Evolutionary conservation across 768 basidiomycete species (phyloP), one percentile per base, ranked within the genome.

Genomic region (Ramaria rubella): DNA sequence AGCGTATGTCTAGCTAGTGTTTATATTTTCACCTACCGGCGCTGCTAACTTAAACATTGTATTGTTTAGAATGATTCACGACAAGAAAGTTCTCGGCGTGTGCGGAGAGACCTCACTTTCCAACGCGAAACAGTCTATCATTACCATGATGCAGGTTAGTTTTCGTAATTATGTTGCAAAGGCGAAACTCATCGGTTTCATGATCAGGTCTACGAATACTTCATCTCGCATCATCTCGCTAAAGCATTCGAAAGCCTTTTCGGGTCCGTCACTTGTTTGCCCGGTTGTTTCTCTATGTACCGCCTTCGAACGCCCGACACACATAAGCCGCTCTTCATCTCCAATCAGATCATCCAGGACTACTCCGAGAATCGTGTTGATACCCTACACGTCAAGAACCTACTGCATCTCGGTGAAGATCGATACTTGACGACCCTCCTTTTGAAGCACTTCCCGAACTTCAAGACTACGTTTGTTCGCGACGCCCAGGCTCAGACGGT

Each of bases 281-380:
- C 96, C 21, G 95, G 96, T 75, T 98, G 95, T 80, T 99, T 98
- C 78, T 94, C 94, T 0, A 85, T 99, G 60, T 98, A 94, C 75
- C 90, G 94, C 49, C 78, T 99, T 24, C 85, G 94, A 38, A 94
- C 94, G 0, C 83, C 94, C 33, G 95, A 99, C 71, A 93, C 88
- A 27, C 90, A 94, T 73, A 94, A 96, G 70, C 96, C 96, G 0
- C 75, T 99, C 19, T 79, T 99, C 66, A 86, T 98, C 65, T 86
- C 92, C 30, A 94, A 94, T 65, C 83, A 87, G 61, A 80, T 99
- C 66, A 83, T 97, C 59, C 77, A 85, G 46, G 94, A 95, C 68
- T 98, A 98, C 68, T 89, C 91, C 6, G 94, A 96, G 69, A 95
- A 94, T 61, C 87, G 92, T 17, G 93, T 97, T 63, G 94, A 98